phyloP scores from a whole-genome alignment of 2,329 filamentous ascomycete genomes.

The Leptographium procerum region DNA sequence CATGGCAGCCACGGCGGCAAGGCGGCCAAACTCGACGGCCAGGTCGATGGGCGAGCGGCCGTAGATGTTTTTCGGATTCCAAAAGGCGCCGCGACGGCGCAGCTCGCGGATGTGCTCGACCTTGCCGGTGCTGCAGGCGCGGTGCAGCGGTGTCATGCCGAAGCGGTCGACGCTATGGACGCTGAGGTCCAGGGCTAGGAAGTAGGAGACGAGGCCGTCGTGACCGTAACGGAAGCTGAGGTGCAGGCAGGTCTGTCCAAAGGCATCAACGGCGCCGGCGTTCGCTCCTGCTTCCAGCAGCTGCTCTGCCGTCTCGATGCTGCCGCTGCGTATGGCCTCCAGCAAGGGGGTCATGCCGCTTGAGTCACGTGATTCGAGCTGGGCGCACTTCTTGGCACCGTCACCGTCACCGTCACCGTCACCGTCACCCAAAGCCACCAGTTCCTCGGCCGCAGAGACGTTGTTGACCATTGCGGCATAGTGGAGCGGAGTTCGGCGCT shows the following conservation, averaged over 20 bases:
- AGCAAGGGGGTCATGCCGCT: not conserved
- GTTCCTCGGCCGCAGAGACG: not conserved
- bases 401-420: too few species aligned
- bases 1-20: not conserved
- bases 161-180: not conserved
- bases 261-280: not conserved
- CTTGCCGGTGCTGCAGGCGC: not conserved
- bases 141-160: not conserved
- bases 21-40: not conserved
- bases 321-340: not conserved
- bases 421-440: not conserved
- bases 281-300: not conserved
- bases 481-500: not conserved
- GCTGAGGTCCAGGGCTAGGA: not conserved
- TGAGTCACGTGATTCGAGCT: not conserved
- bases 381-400: too few species aligned
- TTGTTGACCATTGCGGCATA: not conserved
- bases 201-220: not conserved
- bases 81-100: not conserved
- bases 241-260: not conserved
- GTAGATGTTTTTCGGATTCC: not conserved
- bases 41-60: not conserved
- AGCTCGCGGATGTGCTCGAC: not conserved
- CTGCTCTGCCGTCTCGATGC: not conserved
- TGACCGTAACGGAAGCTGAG: not conserved